phyloP scores from a whole-genome alignment of 768 basidiomycete species.

The Steccherinum ochraceum region DNA sequence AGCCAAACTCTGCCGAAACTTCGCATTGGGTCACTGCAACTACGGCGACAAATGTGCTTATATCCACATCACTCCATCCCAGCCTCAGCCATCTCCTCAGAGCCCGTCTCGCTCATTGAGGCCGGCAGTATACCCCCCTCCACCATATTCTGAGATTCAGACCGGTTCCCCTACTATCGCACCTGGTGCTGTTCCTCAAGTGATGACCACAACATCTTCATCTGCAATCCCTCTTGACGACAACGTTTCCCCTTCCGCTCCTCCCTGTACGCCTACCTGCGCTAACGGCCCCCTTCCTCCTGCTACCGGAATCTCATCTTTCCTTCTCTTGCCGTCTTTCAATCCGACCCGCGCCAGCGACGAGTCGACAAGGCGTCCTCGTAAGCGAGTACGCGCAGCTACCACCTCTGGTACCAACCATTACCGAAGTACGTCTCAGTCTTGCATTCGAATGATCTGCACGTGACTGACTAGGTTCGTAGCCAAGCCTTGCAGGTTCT shows the following conservation, averaged over 20 bases:
- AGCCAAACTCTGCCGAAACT: slow-evolving; percentile 5
- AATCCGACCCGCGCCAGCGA: not conserved
- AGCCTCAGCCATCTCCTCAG: not conserved
- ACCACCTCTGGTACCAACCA: not conserved
- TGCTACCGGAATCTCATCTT: not conserved
- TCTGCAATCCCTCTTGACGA: not conserved
- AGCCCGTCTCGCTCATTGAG: not conserved
- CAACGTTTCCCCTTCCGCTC: not conserved
- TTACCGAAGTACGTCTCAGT: not conserved
- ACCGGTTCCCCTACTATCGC: not conserved
- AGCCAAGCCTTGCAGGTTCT: slow-evolving; percentile 11
- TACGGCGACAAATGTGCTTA: slow-evolving; percentile 2
- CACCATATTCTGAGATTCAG: not conserved
- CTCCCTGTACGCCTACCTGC: not conserved
- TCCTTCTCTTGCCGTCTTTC: not conserved
- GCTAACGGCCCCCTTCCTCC: not conserved
- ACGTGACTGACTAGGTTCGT: not conserved
- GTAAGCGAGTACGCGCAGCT: not conserved
- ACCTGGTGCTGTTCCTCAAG: not conserved
- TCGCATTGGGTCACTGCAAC: not conserved
- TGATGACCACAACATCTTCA: not conserved
- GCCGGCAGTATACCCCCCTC: not conserved
- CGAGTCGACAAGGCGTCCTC: not conserved
- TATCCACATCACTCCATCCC: not conserved
- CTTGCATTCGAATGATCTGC: not conserved